Evolutionary conservation across 1,139 yeast species (phyloP), one percentile per base, ranked within the genome.

Genomic region (Pichia sp.): DNA sequence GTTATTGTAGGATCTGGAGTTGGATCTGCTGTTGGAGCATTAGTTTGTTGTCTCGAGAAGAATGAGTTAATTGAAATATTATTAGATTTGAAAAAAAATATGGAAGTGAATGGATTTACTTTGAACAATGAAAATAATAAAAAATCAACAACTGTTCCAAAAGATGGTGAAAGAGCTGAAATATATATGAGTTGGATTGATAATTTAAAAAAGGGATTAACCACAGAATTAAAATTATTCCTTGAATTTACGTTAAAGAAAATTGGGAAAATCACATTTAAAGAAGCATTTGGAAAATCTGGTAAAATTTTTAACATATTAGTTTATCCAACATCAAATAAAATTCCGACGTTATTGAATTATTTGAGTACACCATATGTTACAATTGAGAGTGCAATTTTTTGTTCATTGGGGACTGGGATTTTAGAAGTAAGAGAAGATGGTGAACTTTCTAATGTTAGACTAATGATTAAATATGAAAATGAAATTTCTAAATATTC

Each of bases 311-410:
- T 91, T 40, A 91, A 89, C 59, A 82, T 91, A 37, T 86, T 93
- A 1, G 86, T 91, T 3, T 93, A 91, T 50, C 93, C 96, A 3
- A 80, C 94, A 0, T 80, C 78, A 50, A 74, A 69, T 40, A 72
- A 75, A 9, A 64, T 86, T 8, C 95, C 96, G 0, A 73, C 87
- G n/a, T 68, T 91, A 41, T 65, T 91, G 36, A 91, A 93, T 60
- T 89, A 89, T 57, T 78, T 91, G 33, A 88, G 97, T 0, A 84
- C 97, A 0, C 98, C 99, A 1, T 89, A 91, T 60, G 93, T 88
- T 9, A 76, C 89, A 7, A 83, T 91, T 13, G 78, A 95, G 80
- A 84, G 96, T 4, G 97, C 88, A 0, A 75, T 82, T 10, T 70
- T 75, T 33, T 75, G 76, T 32, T 78, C 88, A 3, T 78, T 80